These are phyloP conservation scores for Pisolithus thermaeus DNA, from an alignment of 1,284 basidiomycete genomes.

Conservation along the genomic window DNA sequence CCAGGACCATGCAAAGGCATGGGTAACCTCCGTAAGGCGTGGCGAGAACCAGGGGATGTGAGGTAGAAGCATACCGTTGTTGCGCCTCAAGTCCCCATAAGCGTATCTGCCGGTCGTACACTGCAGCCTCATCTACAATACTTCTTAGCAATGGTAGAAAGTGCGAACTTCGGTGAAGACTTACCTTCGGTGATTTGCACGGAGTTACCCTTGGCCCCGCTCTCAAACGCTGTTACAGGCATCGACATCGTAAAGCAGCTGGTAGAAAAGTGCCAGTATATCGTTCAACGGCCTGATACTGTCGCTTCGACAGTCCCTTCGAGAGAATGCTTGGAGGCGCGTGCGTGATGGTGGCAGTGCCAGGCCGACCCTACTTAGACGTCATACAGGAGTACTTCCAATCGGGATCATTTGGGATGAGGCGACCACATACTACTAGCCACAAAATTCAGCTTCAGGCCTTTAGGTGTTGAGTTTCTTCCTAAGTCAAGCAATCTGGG, in stretches of 20 bases:
- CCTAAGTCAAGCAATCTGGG: too few relatives aligned
- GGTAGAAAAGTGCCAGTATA: background rate
- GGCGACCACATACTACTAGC: too few relatives aligned
- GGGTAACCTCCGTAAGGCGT: too few relatives aligned
- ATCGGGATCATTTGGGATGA: too few relatives aligned
- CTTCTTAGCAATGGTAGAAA: background rate
- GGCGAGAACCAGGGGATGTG: background rate
- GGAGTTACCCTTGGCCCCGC: constrained; percentile 21
- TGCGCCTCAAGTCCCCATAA: constrained; percentile 98
- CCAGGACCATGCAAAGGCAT: too few relatives aligned
- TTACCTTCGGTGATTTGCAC: constrained; percentile 31
- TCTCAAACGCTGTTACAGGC: constrained; percentile 12
- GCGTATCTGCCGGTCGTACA: constrained; percentile 97
- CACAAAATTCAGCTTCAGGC: too few relatives aligned
- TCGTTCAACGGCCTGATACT: background rate
- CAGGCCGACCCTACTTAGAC: too few relatives aligned
- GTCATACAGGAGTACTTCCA: too few relatives aligned
- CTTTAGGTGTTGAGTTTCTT: too few relatives aligned
- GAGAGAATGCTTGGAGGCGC: too few relatives aligned
- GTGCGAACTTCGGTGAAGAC: constrained; percentile 3
- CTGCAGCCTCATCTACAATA: constrained; percentile 66
- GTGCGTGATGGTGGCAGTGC: too few relatives aligned
- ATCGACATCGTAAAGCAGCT: constrained; percentile 16
- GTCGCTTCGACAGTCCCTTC: too few relatives aligned
- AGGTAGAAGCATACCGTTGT: constrained; percentile 58